These are phyloP conservation scores for Phytophthora kernoviae DNA, from an alignment of 352 stramenopile species.

Conservation along the genomic window DNA sequence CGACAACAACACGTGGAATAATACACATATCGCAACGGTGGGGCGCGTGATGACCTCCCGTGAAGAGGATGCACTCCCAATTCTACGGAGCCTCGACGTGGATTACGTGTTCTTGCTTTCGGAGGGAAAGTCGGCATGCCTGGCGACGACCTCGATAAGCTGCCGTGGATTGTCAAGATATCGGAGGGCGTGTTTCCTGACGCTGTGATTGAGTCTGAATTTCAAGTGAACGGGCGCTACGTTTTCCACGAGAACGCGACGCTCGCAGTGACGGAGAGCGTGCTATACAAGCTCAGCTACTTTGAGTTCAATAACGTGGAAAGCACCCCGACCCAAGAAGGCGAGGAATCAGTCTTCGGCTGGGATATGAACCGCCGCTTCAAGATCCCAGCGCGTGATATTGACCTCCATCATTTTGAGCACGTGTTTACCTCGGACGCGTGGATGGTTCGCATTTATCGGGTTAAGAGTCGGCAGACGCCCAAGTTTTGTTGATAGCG, in stretches of 20 bases:
- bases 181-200: constrained; percentile 85
- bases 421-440: constrained; percentile 92
- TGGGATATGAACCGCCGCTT: constrained; percentile 77
- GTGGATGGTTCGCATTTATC: constrained; percentile 94
- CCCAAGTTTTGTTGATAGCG: constrained; percentile 16
- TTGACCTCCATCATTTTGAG: constrained; percentile 86
- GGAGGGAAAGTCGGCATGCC: constrained; percentile 67
- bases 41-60: constrained; percentile 77
- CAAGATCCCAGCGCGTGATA: constrained; percentile 60
- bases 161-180: constrained; percentile 94
- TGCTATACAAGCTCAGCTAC: constrained; percentile 94
- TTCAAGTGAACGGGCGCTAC: constrained; percentile 71
- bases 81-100: constrained; percentile 75
- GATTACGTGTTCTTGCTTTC: constrained; percentile 83
- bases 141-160: constrained; percentile 94
- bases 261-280: constrained; percentile 80
- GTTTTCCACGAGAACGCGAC: constrained; percentile 76
- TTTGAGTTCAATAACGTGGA: constrained; percentile 68
- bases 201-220: constrained; percentile 86
- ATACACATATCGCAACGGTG: constrained; percentile 96
- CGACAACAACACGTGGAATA: constrained; percentile 98
- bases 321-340: constrained; percentile 18
- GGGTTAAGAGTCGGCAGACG: constrained; percentile 56
- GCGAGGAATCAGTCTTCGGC: constrained; percentile 36
- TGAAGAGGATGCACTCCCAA: constrained; percentile 72